A percentile compares a stretch with the other conserved stretches of the same genome.
Evolutionary conservation across 768 basidiomycete species (phyloP).

Genomic region (Suillus alpinus): DNA sequence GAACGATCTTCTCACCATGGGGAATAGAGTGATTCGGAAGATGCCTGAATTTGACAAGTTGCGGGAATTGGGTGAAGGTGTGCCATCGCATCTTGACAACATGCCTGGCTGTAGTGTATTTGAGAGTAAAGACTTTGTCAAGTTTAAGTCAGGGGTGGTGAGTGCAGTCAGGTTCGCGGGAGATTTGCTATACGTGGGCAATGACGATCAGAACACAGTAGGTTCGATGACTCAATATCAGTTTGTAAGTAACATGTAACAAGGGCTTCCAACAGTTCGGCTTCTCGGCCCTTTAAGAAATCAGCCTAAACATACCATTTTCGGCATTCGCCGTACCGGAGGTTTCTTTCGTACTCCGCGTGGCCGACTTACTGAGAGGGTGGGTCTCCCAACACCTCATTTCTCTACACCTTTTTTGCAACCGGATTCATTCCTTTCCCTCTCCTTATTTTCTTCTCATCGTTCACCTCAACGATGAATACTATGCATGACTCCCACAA

Average conservation of each 20-base stretch:
- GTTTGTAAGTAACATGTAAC: background rate
- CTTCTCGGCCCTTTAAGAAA: background rate
- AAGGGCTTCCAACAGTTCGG: background rate
- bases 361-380: slow-evolving; percentile 18
- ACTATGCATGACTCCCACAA: slow-evolving; percentile 43
- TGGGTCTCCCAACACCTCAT: slow-evolving; percentile 28
- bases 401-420: slow-evolving; percentile 19
- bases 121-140: background rate
- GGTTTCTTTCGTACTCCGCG: slow-evolving; percentile 26
- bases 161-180: background rate
- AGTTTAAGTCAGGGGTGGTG: background rate
- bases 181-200: background rate
- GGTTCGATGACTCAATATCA: background rate
- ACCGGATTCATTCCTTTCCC: slow-evolving; percentile 8
- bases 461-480: slow-evolving; percentile 33
- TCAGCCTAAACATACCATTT: slow-evolving; percentile 1
- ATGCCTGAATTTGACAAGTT: background rate
- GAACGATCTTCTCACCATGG: background rate
- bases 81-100: background rate
- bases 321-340: slow-evolving; percentile 4
- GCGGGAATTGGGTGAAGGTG: background rate
- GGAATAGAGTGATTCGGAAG: slow-evolving; percentile 2
- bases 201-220: background rate
- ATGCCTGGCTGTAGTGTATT: background rate
- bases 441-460: slow-evolving; percentile 13